Base-by-base conservation (phyloP, 2,329 filamentous ascomycete species). In the Tolypocladium guangdongense region DNA sequence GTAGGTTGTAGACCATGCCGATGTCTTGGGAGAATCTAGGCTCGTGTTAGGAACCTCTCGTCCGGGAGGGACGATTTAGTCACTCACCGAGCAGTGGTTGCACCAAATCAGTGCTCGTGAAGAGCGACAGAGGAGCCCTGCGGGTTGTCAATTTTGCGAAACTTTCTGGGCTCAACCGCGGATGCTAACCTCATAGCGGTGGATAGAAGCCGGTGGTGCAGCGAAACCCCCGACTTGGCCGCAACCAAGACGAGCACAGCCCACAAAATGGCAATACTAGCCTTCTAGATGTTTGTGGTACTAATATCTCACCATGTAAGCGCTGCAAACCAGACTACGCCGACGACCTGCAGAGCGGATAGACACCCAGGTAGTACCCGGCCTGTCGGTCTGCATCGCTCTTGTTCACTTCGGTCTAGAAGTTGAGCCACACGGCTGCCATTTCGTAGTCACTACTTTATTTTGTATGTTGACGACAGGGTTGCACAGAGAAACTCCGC, bases 21-120 rank as follows among this genome's bases (percentile, higher is more conserved):
- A 74, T 69, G 38, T 76, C 72, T 58, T 76, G 70, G 10, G 68
- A 71, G 55, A 76, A 75, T 53, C 69, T 71, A 41, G 6, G 39
- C 32, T 54, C 52, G 59, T 22, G 38, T 39, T 7, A 39, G 12
- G 8, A 2, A 22, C 10, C 7, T 22, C n/a, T 10, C 5, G 2
- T 39, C 1, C 10, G n/a, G 4, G 7, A 39, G 18, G 38, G 2
- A 11, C 8, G 38, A 11, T 4, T 16, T 11, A 3, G 18, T 8
- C 38, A 39, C n/a, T 22, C 57, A 69, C 69, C 73, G 62, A 33
- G 73, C 76, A 8, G 73, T 62, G 3, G 72, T 70, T 0, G 66
- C 66, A 4, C 73, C 74, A 4, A 62, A 18, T 75, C 71, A 0
- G 68, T 72, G 3, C 55, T 60, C 0, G 69, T 70, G 51, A 76